These are phyloP conservation scores for Magnolia sinica DNA, from an alignment of 164 flowering plant species.

Conservation along the genomic window DNA sequence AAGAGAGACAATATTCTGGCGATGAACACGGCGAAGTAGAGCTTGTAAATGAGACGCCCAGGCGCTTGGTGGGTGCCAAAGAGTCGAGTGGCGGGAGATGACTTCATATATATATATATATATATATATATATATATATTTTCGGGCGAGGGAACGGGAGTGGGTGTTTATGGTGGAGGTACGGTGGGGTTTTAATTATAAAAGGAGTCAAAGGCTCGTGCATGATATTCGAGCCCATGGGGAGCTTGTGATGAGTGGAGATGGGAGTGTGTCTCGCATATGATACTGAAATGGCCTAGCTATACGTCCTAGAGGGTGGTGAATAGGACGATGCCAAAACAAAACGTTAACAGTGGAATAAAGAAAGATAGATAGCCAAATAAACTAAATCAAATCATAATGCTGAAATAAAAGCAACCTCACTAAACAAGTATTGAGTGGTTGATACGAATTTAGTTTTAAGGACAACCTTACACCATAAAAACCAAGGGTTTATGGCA, in stretches of 20 bases:
- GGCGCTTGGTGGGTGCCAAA: constrained; percentile 18
- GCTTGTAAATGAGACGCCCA: constrained; percentile 24
- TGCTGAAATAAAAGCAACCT: too few relatives aligned
- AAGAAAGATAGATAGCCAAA: too few relatives aligned
- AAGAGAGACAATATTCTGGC: constrained; percentile 19
- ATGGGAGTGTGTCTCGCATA: background rate
- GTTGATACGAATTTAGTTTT: too few relatives aligned
- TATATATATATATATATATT: too few relatives aligned
- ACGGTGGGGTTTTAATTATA: background rate
- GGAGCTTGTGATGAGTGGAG: background rate
- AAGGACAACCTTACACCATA: too few relatives aligned
- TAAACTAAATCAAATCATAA: too few relatives aligned
- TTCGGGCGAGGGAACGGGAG: background rate
- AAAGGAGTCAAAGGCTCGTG: background rate
- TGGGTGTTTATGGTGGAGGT: background rate
- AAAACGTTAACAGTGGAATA: too few relatives aligned
- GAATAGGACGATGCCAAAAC: too few relatives aligned
- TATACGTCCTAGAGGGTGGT: too few relatives aligned
- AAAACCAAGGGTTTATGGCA: too few relatives aligned
- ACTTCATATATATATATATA: background rate
- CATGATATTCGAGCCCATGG: background rate
- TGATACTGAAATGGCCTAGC: too few relatives aligned
- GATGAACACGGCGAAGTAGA: constrained; percentile 21
- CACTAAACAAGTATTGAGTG: too few relatives aligned
- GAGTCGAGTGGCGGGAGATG: constrained; percentile 7